A percentile compares a stretch with the other conserved stretches of the same genome.
phyloP scores from a whole-genome alignment of 495 filamentous ascomycete genomes.

The Tuber umbilicatum region DNA sequence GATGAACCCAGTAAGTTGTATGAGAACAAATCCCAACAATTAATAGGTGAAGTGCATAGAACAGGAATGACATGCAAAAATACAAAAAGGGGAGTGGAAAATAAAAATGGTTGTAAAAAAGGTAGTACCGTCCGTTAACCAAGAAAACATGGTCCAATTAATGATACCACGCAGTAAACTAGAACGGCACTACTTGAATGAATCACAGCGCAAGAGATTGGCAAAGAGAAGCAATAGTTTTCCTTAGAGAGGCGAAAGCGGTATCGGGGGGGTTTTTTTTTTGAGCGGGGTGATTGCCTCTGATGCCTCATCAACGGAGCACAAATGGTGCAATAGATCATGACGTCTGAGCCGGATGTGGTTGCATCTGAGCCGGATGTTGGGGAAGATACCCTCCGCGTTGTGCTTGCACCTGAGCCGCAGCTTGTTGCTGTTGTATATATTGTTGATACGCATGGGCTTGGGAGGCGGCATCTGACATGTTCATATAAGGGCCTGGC shows the following conservation, averaged over 20 bases:
- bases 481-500: constrained; percentile 49
- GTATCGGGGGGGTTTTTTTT: neutral
- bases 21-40: constrained; percentile 1
- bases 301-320: neutral
- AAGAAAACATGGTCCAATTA: neutral
- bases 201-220: neutral
- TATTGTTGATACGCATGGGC: constrained; percentile 59
- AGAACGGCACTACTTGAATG: neutral
- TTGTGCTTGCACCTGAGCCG: constrained; percentile 44
- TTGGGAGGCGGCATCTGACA: constrained; percentile 49
- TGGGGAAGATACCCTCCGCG: constrained; percentile 40
- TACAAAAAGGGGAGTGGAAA: neutral
- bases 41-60: constrained; percentile 3
- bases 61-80: neutral
- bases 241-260: neutral
- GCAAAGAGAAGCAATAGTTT: neutral
- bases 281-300: neutral
- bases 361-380: constrained; percentile 36
- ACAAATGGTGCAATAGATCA: constrained; percentile 13
- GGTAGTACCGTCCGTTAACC: neutral
- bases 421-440: constrained; percentile 45
- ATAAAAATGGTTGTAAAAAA: neutral
- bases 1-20: constrained; percentile 1
- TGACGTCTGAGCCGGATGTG: constrained; percentile 40
- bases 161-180: neutral